Conservation (phyloP, 768 basidiomycete species). For the Baorangia bicolor region DNA sequence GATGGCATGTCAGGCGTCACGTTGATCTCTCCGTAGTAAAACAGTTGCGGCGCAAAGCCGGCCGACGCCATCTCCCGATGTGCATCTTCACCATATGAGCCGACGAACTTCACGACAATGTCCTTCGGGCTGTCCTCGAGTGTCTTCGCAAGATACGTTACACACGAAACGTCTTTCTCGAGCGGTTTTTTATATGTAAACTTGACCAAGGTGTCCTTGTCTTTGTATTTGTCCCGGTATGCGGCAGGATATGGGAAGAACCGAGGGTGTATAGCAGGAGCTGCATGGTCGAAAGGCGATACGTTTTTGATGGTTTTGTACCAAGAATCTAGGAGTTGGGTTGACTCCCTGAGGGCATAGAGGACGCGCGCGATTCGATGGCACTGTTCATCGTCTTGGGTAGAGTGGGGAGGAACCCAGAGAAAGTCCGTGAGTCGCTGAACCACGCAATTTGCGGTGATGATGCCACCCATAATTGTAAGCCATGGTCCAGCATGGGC, state of each 20-base stretch:
- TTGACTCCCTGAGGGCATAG: too few species aligned
- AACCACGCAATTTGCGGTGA: too few species aligned
- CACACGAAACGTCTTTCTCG: constrained; percentile 14
- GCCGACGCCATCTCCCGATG: constrained; percentile 34
- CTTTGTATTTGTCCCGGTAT: background rate
- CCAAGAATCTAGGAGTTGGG: too few species aligned
- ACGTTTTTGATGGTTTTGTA: too few species aligned
- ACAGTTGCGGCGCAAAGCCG: constrained; percentile 30
- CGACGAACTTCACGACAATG: constrained; percentile 40
- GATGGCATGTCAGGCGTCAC: constrained; percentile 1
- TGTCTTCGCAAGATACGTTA: constrained; percentile 25
- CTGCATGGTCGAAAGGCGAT: background rate
- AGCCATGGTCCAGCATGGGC: too few species aligned
- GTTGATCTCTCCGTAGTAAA: constrained; percentile 30
- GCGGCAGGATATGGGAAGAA: constrained; percentile 19
- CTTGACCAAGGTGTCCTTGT: background rate
- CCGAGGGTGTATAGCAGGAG: constrained; percentile 3
- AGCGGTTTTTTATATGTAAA: constrained; percentile 23
- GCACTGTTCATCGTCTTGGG: too few species aligned
- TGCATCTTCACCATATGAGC: constrained; percentile 30
- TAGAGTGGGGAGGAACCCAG: too few species aligned
- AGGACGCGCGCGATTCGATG: too few species aligned
- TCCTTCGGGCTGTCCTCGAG: background rate
- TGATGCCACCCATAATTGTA: too few species aligned
- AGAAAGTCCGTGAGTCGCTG: too few species aligned